Evolutionary conservation across 805 yeast genomes (phyloP), one percentile per base, ranked within the genome.

Genomic region (Phaffomyces thermotolerans): DNA sequence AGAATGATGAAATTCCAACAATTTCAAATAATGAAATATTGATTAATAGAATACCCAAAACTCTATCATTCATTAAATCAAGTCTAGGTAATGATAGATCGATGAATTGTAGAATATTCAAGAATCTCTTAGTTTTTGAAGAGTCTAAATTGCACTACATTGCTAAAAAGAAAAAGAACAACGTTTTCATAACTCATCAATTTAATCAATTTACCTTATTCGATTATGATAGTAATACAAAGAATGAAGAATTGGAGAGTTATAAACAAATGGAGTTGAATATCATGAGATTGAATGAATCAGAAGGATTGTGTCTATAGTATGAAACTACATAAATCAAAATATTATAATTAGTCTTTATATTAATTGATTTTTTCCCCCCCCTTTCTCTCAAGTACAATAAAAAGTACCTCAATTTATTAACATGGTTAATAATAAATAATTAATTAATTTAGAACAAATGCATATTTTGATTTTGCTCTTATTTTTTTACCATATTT

Each of bases 401-500:
- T 15, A 3, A 10, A 3, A 13, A 13, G 29, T 27, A 27, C 10
- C 13, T 31, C 15, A 1, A n/a, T n/a, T n/a, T 15, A 15, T 15
- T n/a, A n/a, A 1, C 15, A n/a, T n/a, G 17, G 8, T 15, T 17
- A 9, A 27, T 27, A 5, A 20, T 20, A 29, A 29, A 6, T 29
- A 4, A 4, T 33, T 10, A 10, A 13, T 33, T 34, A 34, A 20
- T 22, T 42, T 18, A 53, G 43, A 24, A 48, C 68, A 47, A 68
- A 71, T 2, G 86, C 85, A 54, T 64, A 81, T 55, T 76, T 77
- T 37, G 87, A 79, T 52, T 59, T 73, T 37, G 63, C 57, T 67
- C 90, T 75, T 38, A 83, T 66, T 34, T 46, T 40, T 50, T 69
- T 68, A 51, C 90, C 90, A 58, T 64, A 85, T 43, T 62, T 71